Evolutionary conservation across 106 monocot genomes (phyloP).

Genomic region (Dioscorea dumetorum): DNA sequence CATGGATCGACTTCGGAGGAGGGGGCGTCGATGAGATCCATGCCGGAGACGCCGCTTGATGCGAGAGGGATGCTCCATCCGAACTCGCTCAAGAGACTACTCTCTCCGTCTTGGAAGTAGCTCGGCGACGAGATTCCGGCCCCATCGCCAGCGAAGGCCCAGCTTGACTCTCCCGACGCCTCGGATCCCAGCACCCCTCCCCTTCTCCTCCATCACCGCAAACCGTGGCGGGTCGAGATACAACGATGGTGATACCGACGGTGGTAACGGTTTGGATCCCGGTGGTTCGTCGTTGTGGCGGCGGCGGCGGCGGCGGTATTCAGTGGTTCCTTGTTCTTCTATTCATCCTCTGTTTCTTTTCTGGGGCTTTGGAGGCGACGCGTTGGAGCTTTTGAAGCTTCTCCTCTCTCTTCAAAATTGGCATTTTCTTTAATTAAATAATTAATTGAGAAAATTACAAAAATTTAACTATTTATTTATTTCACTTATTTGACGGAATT

Average conservation of each 20-base stretch:
- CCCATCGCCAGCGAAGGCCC: conserved; percentile 9
- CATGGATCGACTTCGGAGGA: background rate
- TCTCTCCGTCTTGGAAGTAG: background rate
- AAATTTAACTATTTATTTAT: no score
- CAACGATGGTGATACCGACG: background rate
- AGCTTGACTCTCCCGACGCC: background rate
- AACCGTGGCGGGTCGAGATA: no score
- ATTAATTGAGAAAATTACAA: background rate
- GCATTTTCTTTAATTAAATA: background rate
- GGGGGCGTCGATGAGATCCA: background rate
- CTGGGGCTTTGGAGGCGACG: conserved; percentile 22
- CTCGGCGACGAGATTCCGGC: background rate
- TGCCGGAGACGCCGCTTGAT: conserved; percentile 1
- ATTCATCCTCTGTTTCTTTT: background rate
- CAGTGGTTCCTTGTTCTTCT: background rate
- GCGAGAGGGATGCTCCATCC: conserved; percentile 10
- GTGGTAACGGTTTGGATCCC: background rate
- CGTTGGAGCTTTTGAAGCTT: conserved; percentile 21
- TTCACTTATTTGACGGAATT: no score
- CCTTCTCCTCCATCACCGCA: conserved; percentile 10
- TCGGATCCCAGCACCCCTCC: background rate
- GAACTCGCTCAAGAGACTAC: conserved; percentile 6
- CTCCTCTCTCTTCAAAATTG: background rate
- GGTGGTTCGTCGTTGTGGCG: background rate
- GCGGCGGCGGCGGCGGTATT: background rate